A percentile compares a stretch with the other conserved stretches of the same genome.
These are phyloP conservation scores for Stygiomarasmius scandens DNA, from an alignment of 1,284 basidiomycete genomes.

Conservation along the genomic window DNA sequence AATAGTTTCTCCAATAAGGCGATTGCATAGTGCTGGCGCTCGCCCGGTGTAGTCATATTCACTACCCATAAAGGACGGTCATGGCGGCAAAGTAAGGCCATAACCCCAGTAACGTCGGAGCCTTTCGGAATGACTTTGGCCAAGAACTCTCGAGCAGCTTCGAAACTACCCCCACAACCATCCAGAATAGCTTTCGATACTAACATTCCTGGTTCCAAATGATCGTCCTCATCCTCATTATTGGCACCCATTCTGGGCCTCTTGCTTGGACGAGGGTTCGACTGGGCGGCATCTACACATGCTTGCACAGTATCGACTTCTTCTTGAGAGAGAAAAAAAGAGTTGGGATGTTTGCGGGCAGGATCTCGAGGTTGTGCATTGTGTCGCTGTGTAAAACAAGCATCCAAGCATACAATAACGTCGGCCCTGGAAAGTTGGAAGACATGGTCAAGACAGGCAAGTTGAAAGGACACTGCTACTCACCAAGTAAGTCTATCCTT, in stretches of 20 bases:
- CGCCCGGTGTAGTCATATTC: constrained; percentile 23
- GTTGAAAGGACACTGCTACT: not conserved
- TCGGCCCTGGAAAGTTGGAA: too few relatives aligned
- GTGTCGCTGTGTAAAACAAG: constrained; percentile 20
- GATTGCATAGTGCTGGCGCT: constrained; percentile 22
- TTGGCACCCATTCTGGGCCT: not conserved
- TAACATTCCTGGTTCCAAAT: too few relatives aligned
- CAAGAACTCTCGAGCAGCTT: constrained; percentile 32
- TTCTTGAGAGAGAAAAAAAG: constrained; percentile 11
- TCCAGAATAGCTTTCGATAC: too few relatives aligned
- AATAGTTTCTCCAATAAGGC: constrained; percentile 20
- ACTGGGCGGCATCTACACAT: not conserved
- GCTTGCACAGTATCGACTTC: not conserved
- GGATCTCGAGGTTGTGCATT: constrained; percentile 10
- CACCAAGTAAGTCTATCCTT: not conserved
- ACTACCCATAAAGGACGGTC: constrained; percentile 19
- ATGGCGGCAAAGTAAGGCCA: constrained; percentile 7
- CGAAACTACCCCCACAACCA: constrained; percentile 20
- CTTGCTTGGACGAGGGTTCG: not conserved
- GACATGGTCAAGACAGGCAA: too few relatives aligned
- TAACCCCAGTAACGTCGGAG: constrained; percentile 3
- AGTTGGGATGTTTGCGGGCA: not conserved
- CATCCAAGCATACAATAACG: constrained; percentile 19
- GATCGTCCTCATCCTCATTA: too few relatives aligned
- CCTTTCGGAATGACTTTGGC: constrained; percentile 1